Percentiles rank a stretch among this genome's conserved stretches.
Conservation (phyloP, 495 filamentous ascomycete genomes). For the Haplographium delicatum region DNA sequence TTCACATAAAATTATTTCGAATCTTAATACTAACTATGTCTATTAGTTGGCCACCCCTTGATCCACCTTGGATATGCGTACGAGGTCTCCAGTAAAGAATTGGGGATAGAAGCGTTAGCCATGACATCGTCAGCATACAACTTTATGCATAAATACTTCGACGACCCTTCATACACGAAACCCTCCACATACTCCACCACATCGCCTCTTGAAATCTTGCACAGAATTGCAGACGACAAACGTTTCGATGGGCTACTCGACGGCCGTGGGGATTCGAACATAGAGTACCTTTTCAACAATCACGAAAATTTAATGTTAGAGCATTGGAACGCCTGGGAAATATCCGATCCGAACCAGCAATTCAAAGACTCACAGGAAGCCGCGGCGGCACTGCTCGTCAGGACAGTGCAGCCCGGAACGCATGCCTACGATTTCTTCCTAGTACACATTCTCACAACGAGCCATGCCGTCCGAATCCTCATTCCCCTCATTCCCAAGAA, state of each 20-base stretch:
- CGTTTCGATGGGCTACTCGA: constrained; percentile 57
- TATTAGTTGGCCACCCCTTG: constrained; percentile 74
- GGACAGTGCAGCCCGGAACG: constrained; percentile 51
- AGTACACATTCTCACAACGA: constrained; percentile 74
- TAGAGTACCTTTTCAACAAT: constrained; percentile 59
- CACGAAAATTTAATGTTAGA: constrained; percentile 67
- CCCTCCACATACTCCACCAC: constrained; percentile 43
- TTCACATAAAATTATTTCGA: constrained; percentile 16
- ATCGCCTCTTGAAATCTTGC: constrained; percentile 61
- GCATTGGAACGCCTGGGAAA: constrained; percentile 83
- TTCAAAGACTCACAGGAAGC: constrained; percentile 76
- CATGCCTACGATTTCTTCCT: constrained; percentile 79
- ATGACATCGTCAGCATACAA: constrained; percentile 67
- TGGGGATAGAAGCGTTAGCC: constrained; percentile 79
- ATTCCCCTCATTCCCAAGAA: constrained; percentile 70
- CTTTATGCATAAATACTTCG: constrained; percentile 71
- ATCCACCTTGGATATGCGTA: constrained; percentile 89
- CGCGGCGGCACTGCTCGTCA: constrained; percentile 65
- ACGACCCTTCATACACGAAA: constrained; percentile 62
- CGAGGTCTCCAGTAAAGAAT: constrained; percentile 70
- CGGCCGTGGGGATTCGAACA: constrained; percentile 54
- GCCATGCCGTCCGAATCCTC: constrained; percentile 80
- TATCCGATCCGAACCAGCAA: constrained; percentile 56
- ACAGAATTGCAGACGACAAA: constrained; percentile 48
- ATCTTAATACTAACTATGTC: constrained; percentile 6